These are phyloP conservation scores for Grigorovia jiainica DNA, from an alignment of 805 yeast species.

Conservation along the genomic window DNA sequence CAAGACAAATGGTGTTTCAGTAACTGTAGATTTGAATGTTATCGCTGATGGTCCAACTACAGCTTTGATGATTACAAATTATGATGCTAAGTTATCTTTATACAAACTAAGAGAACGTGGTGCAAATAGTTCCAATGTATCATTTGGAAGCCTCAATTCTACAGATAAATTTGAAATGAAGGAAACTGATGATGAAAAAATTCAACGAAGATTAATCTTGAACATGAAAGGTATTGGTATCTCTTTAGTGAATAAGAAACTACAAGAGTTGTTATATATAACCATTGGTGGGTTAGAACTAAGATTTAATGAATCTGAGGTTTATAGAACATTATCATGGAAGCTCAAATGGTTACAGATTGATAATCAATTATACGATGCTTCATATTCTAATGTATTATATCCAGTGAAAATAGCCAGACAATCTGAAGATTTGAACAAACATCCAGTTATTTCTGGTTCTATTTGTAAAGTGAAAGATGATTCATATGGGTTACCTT, in stretches of 20 bases:
- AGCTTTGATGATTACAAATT: slow-evolving; percentile 72
- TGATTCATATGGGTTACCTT: slow-evolving; percentile 80
- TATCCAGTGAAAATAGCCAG: slow-evolving; percentile 89
- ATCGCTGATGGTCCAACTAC: slow-evolving; percentile 95
- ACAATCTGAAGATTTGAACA: slow-evolving; percentile 69
- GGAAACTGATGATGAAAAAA: slow-evolving; percentile 29
- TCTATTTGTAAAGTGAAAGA: slow-evolving; percentile 79
- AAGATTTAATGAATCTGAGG: slow-evolving; percentile 71
- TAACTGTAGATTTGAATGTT: slow-evolving; percentile 77
- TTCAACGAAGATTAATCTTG: slow-evolving; percentile 38
- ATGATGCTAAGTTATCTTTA: slow-evolving; percentile 68
- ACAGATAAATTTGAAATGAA: slow-evolving; percentile 44
- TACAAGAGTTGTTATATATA: slow-evolving; percentile 75
- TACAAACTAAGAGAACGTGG: slow-evolving; percentile 40
- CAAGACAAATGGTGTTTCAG: slow-evolving; percentile 29
- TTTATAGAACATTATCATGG: slow-evolving; percentile 69
- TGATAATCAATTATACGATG: slow-evolving; percentile 85
- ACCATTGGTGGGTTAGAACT: slow-evolving; percentile 75
- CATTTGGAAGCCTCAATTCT: not conserved
- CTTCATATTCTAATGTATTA: slow-evolving; percentile 75
- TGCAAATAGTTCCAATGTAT: slow-evolving; percentile 13
- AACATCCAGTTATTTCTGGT: slow-evolving; percentile 85
- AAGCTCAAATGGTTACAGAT: slow-evolving; percentile 91
- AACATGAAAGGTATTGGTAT: slow-evolving; percentile 80
- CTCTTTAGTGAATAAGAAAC: slow-evolving; percentile 63